Evolutionary conservation across 2,329 filamentous ascomycete genomes (phyloP).

Genomic region (Monilinia fructigena): DNA sequence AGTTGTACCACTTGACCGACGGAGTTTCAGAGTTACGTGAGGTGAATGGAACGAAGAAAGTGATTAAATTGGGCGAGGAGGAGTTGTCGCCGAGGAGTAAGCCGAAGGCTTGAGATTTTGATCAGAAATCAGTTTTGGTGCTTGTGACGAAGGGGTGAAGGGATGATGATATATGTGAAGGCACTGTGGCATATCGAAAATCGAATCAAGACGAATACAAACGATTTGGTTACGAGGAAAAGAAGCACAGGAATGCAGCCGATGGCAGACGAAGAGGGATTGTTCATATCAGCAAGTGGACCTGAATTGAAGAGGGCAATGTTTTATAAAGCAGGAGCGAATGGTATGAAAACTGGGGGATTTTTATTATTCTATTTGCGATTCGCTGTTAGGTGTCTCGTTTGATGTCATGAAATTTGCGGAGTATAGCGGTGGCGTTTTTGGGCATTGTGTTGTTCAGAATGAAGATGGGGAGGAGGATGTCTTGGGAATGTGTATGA

Average conservation of each 20-base stretch:
- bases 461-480: neutral
- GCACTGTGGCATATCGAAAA: neutral
- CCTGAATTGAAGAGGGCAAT: neutral
- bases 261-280: neutral
- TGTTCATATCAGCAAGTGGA: neutral
- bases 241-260: neutral
- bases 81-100: slow-evolving; percentile 17
- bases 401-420: neutral
- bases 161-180: too few species aligned
- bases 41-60: neutral
- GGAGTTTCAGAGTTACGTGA: neutral
- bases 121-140: neutral
- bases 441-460: neutral
- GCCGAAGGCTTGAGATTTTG: neutral
- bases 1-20: neutral
- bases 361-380: neutral
- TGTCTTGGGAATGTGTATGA: neutral
- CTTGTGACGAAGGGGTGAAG: neutral
- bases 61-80: neutral
- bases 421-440: slow-evolving; percentile 2
- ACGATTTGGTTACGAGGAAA: neutral
- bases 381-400: neutral
- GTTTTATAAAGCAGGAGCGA: neutral
- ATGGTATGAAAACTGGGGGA: neutral
- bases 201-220: neutral